A percentile compares a stretch with the other conserved stretches of the same genome.
phyloP scores from a whole-genome alignment of 2,329 filamentous ascomycete genomes.

The Coniochaeta hoffmannii region DNA sequence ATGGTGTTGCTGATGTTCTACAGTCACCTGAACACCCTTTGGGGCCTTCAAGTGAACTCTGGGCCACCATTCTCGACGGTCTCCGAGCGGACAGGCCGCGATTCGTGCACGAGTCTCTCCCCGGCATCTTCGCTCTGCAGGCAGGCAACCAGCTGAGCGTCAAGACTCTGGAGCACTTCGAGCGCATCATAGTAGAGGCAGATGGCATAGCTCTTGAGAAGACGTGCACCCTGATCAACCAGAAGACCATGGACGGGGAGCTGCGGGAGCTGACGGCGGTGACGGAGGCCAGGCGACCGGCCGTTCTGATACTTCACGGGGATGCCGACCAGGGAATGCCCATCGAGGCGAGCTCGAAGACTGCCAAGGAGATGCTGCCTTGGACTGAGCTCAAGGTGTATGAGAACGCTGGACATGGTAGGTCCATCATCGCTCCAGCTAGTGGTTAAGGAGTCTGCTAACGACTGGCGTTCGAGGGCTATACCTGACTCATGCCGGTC shows the following conservation, averaged over 20 bases:
- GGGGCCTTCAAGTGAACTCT: background rate
- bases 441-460: background rate
- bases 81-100: background rate
- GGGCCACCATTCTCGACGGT: background rate
- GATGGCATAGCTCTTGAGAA: slow-evolving; percentile 4
- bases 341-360: slow-evolving; percentile 1
- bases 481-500: background rate
- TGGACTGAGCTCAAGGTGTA: slow-evolving; percentile 6
- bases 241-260: background rate
- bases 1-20: background rate
- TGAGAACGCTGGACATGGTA: slow-evolving; percentile 5
- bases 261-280: background rate
- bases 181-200: slow-evolving; percentile 6
- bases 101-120: slow-evolving; percentile 1
- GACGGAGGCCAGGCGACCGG: background rate
- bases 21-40: background rate
- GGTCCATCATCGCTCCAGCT: too few relatives aligned
- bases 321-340: slow-evolving; percentile 3
- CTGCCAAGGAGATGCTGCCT: slow-evolving; percentile 4
- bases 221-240: slow-evolving; percentile 1
- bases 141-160: slow-evolving; percentile 1
- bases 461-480: background rate
- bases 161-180: slow-evolving; percentile 7
- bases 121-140: slow-evolving; percentile 4
- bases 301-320: slow-evolving; percentile 4